These are phyloP conservation scores for Carex arenaria DNA, from an alignment of 202 grass and related monocot genomes.

Conservation along the genomic window DNA sequence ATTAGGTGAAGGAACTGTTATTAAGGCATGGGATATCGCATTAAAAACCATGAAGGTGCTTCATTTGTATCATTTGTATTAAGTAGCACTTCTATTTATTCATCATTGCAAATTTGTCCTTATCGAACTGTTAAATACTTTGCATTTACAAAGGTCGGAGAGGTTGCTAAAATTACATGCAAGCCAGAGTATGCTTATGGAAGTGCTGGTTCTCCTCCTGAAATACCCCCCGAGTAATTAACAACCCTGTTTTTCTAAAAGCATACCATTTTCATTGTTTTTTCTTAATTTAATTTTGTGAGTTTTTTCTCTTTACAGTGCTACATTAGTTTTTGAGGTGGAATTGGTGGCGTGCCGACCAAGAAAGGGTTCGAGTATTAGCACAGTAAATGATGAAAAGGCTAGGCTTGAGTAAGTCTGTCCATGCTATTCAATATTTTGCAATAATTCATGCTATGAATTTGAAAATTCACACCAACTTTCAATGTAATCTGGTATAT, in stretches of 20 bases:
- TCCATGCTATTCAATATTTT: background rate
- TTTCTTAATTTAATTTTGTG: background rate
- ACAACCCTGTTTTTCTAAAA: slow-evolving; percentile 6
- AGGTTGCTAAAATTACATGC: slow-evolving; percentile 90
- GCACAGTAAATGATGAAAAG: slow-evolving; percentile 77
- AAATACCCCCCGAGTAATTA: slow-evolving; percentile 78
- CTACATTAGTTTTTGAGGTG: slow-evolving; percentile 92
- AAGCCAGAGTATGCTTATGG: slow-evolving; percentile 93
- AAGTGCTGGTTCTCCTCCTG: slow-evolving; percentile 72
- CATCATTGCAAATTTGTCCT: slow-evolving; percentile 10
- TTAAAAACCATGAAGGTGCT: slow-evolving; percentile 92
- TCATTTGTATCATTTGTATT: background rate
- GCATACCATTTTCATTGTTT: background rate
- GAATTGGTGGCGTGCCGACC: slow-evolving; percentile 81
- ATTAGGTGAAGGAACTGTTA: slow-evolving; percentile 74
- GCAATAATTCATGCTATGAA: background rate
- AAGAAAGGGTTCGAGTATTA: slow-evolving; percentile 81
- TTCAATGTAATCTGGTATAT: background rate
- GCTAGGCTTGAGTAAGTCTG: slow-evolving; percentile 83
- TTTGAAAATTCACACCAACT: background rate
- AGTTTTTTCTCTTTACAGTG: slow-evolving; percentile 45
- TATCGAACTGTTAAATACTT: slow-evolving; percentile 19
- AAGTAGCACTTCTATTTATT: background rate
- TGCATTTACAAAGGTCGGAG: slow-evolving; percentile 62
- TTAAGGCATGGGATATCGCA: slow-evolving; percentile 92